A percentile compares a stretch with the other conserved stretches of the same genome.
phyloP scores from a whole-genome alignment of 1,284 basidiomycete genomes.

The Apiotrichum akiyoshidainum region DNA sequence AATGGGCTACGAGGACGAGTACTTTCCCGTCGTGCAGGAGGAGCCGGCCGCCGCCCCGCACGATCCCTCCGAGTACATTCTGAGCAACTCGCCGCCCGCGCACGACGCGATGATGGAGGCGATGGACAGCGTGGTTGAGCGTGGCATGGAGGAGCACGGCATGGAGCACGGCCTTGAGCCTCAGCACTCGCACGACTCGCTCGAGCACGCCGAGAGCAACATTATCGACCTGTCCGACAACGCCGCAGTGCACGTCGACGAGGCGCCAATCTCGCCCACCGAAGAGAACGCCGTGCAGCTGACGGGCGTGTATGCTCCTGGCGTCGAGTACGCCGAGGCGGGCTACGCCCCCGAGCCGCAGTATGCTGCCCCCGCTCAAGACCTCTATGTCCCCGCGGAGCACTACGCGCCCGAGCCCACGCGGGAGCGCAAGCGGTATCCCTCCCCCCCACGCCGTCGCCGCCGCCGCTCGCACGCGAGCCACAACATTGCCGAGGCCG shows the following conservation, averaged over 20 bases:
- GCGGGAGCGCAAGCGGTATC: conserved; percentile 5
- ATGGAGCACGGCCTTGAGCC: not conserved
- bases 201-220: not conserved
- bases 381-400: not conserved
- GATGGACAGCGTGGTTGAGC: conserved; percentile 5
- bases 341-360: not conserved
- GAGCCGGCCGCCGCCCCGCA: conserved; percentile 22
- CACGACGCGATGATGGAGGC: conserved; percentile 11
- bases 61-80: conserved; percentile 47
- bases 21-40: conserved; percentile 57
- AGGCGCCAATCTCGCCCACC: not conserved
- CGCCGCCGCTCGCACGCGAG: conserved; percentile 7
- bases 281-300: not conserved
- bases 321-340: not conserved
- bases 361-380: not conserved
- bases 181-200: not conserved
- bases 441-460: conserved; percentile 12
- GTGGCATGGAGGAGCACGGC: not conserved
- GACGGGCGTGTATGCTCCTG: too few relatives aligned
- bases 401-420: not conserved
- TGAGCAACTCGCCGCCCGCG: conserved; percentile 40
- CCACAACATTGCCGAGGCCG: conserved; percentile 66
- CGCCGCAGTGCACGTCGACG: not conserved
- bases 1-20: conserved; percentile 79
- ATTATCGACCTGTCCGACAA: not conserved